phyloP scores from a whole-genome alignment of 1,284 basidiomycete species.

The Ganoderma multipileum region DNA sequence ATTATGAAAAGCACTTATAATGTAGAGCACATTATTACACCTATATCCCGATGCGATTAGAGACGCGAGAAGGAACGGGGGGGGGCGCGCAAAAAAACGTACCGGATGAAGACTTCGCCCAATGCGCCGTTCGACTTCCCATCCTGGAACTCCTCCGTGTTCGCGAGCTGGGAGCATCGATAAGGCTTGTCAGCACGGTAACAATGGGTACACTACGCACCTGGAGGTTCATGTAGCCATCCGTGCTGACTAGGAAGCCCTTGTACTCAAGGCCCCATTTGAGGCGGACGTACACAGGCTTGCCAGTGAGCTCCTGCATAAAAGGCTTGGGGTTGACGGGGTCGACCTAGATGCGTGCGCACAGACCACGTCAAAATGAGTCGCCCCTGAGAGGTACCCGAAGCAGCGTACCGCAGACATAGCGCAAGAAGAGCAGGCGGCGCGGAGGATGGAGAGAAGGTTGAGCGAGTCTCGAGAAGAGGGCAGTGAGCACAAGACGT shows the following conservation, averaged over 20 bases:
- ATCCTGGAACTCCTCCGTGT: constrained; percentile 98
- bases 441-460: not conserved
- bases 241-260: constrained; percentile 97
- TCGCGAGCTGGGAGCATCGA: constrained; percentile 75
- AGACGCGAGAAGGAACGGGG: not conserved
- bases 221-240: constrained; percentile 99
- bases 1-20: constrained; percentile 67
- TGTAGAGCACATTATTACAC: constrained; percentile 94
- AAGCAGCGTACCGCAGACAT: constrained; percentile 58
- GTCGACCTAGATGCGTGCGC: constrained; percentile 63
- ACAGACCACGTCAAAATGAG: constrained; percentile 21
- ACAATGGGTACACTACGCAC: constrained; percentile 51
- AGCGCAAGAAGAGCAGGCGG: constrained; percentile 39
- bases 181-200: constrained; percentile 11
- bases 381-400: constrained; percentile 16
- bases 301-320: constrained; percentile 97
- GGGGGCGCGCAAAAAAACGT: constrained; percentile 41
- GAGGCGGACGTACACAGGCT: constrained; percentile 92
- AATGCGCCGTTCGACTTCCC: constrained; percentile 95
- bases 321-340: constrained; percentile 99
- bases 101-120: constrained; percentile 99
- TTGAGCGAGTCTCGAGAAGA: not conserved
- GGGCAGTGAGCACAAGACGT: constrained; percentile 34
- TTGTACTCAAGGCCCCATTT: constrained; percentile 99
- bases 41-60: constrained; percentile 38